Conservation (phyloP, 2,329 filamentous ascomycete species). For the Helminthosporium solani region DNA sequence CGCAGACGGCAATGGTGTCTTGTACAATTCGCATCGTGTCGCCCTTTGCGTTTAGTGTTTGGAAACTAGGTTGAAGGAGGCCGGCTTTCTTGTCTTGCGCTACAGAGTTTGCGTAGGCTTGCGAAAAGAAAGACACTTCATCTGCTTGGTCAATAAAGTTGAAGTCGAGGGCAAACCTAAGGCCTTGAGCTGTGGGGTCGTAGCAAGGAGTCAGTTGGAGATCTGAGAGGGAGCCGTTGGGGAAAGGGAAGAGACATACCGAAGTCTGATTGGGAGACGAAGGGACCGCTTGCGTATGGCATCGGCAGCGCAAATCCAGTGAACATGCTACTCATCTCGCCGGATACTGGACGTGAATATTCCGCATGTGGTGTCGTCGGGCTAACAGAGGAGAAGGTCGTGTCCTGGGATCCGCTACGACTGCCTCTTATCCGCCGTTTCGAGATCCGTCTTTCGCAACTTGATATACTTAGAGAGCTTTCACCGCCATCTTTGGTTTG, state of each 20-base stretch:
- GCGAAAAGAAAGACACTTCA: slow-evolving; percentile 12
- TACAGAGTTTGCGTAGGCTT: slow-evolving; percentile 13
- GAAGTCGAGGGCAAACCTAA: slow-evolving; percentile 14
- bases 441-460: slow-evolving; percentile 11
- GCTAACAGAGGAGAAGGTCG: slow-evolving; percentile 1
- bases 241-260: background rate
- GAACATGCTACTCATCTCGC: slow-evolving; percentile 9
- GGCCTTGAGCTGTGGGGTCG: background rate
- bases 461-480: slow-evolving; percentile 1
- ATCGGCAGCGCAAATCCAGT: slow-evolving; percentile 4
- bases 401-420: slow-evolving; percentile 14
- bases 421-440: slow-evolving; percentile 12
- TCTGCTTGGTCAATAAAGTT: slow-evolving; percentile 11
- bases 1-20: slow-evolving; percentile 13
- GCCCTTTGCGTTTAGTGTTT: slow-evolving; percentile 20
- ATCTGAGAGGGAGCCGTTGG: background rate
- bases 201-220: background rate
- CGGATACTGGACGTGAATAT: background rate
- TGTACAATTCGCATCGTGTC: slow-evolving; percentile 18
- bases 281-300: background rate
- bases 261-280: background rate
- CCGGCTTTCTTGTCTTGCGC: slow-evolving; percentile 13
- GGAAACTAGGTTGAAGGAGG: slow-evolving; percentile 14
- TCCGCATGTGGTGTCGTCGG: background rate
- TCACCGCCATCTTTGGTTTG: slow-evolving; percentile 2